Evolutionary conservation across 495 filamentous ascomycete genomes (phyloP), one percentile per base, ranked within the genome.

Genomic region (Podospora fimiseda): DNA sequence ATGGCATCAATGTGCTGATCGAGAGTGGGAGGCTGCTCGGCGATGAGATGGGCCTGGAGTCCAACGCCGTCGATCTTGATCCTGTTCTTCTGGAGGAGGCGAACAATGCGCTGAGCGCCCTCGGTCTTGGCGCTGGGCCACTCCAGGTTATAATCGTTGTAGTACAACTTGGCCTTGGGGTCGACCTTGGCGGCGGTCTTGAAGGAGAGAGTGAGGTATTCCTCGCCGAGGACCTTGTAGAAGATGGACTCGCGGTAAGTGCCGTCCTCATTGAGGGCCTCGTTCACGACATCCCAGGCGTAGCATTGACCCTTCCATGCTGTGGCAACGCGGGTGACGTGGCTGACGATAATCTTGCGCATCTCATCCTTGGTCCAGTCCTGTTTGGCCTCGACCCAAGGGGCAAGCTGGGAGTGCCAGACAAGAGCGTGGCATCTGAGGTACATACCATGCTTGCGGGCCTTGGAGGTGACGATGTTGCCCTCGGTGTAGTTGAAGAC

Each of bases 81-180:
- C 0, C 77, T 79, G 18, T 70, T 75, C 1, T 72, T 69, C 45
- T 78, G 55, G 18, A 87, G 60, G 20, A 76, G 60, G 53, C 78
- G 71, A 48, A 86, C 78, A 42, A 86, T 76, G 30, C 72, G 64
- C 61, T 84, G 79, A 42, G 68, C 55, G 4, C 76, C 71, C 16
- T 48, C 57, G 6, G 61, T 62, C 52, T 68, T 68, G 53, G 57
- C 59, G 2, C 37, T 48, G 5, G 72, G 68, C 3, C 61, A 70
- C 62, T 86, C 84, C 59, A 84, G 79, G 68, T 80, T 85, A 70
- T 86, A 88, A 56, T 84, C 81, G 60, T 86, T 86, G 70, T 82
- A 83, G 60, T 84, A 86, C 16, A 86, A 74, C 68, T 86, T 85
- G 4, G 79, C 77, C 14, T 62, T 48, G 0, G 77, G 80, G 59